A percentile compares a stretch with the other conserved stretches of the same genome.
phyloP scores from a whole-genome alignment of 192 early-diverging fungal species.

The Dissophora ornata region DNA sequence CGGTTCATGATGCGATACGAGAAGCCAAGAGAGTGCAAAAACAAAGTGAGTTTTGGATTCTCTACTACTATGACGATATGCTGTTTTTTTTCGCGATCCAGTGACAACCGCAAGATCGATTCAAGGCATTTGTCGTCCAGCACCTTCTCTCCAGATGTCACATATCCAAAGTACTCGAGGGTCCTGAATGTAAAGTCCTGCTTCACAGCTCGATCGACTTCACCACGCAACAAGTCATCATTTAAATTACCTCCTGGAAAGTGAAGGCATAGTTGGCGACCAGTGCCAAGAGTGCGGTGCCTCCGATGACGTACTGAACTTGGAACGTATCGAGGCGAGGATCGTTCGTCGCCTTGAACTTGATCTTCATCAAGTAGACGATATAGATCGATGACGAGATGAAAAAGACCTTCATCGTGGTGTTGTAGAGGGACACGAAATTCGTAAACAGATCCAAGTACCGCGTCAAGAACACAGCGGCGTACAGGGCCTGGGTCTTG shows the following conservation, averaged over 20 bases:
- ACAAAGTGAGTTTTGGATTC: not conserved
- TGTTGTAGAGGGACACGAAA: slow-evolving; percentile 91
- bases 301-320: slow-evolving; percentile 85
- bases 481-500: slow-evolving; percentile 94
- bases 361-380: slow-evolving; percentile 88
- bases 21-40: not conserved
- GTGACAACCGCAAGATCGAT: too few relatives aligned
- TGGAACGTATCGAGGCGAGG: slow-evolving; percentile 91
- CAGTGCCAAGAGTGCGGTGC: slow-evolving; percentile 75
- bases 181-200: too few relatives aligned
- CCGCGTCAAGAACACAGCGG: slow-evolving; percentile 91
- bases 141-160: too few relatives aligned
- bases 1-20: too few relatives aligned
- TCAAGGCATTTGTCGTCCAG: too few relatives aligned
- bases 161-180: too few relatives aligned
- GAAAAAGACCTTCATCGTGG: slow-evolving; percentile 96
- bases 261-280: slow-evolving; percentile 80
- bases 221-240: too few relatives aligned
- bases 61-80: too few relatives aligned
- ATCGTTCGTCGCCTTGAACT: slow-evolving; percentile 93
- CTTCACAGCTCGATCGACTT: too few relatives aligned
- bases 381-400: slow-evolving; percentile 88
- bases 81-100: too few relatives aligned
- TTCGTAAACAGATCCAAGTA: slow-evolving; percentile 89
- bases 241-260: slow-evolving; percentile 80